These are phyloP conservation scores for Corchorus olitorius DNA, from an alignment of 345 rosid species.

Conservation along the genomic window DNA sequence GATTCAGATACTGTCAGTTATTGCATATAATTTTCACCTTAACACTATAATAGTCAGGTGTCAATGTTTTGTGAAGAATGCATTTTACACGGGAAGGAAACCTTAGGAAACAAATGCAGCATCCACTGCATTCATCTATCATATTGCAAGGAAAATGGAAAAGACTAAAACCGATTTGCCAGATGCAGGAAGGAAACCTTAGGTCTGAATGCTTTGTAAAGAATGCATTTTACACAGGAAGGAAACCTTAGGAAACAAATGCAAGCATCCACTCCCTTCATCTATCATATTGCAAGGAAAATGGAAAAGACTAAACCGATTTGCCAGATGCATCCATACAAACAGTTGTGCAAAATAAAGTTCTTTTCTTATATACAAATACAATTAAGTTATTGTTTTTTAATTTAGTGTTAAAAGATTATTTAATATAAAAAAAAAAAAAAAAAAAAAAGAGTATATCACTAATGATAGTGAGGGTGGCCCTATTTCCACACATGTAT, in stretches of 20 bases:
- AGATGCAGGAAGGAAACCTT: too few species aligned
- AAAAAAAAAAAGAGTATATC: neutral
- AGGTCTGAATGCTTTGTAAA: neutral
- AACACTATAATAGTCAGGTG: neutral
- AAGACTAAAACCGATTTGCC: neutral
- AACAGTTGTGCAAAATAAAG: neutral
- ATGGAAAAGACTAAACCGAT: neutral
- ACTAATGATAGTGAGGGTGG: neutral
- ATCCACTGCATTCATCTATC: neutral
- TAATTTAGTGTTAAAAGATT: neutral
- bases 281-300: slow-evolving; percentile 11
- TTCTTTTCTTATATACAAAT: too few species aligned
- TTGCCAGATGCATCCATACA: neutral
- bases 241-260: neutral
- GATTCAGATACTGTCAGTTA: neutral
- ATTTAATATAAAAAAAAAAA: neutral
- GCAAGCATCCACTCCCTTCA: slow-evolving; percentile 4
- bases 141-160: slow-evolving; percentile 14
- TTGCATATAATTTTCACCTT: neutral
- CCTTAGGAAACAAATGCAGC: slow-evolving; percentile 9
- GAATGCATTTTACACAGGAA: neutral
- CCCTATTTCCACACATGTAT: neutral
- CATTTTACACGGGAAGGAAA: neutral
- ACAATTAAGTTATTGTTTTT: neutral
- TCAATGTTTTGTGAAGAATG: neutral